phyloP scores from a whole-genome alignment of 1,284 basidiomycete species.

The Ustilago cynodontis region DNA sequence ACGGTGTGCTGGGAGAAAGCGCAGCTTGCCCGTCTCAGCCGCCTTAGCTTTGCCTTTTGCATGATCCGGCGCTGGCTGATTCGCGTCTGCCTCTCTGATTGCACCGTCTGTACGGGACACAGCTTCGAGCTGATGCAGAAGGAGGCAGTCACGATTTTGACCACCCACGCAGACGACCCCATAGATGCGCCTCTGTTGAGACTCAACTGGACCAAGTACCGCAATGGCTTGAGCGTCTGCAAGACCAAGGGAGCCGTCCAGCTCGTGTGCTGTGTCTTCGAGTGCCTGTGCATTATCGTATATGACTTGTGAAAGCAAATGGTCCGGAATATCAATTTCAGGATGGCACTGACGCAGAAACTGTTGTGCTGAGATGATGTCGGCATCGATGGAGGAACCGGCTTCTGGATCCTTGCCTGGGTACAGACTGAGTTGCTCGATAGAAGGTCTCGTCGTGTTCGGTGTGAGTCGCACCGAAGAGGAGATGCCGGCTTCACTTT shows the following conservation, averaged over 20 bases:
- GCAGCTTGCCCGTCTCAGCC: constrained; percentile 1
- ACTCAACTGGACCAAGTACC: constrained; percentile 28
- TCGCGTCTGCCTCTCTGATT: neutral
- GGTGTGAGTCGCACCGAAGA: constrained; percentile 17
- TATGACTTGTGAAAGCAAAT: constrained; percentile 25
- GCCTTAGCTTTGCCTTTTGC: constrained; percentile 24
- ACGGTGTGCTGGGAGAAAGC: constrained; percentile 22
- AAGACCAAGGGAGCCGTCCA: constrained; percentile 24
- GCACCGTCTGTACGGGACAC: neutral
- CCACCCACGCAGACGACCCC: constrained; percentile 31
- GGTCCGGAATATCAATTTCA: constrained; percentile 37
- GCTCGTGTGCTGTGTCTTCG: constrained; percentile 9
- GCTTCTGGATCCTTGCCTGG: constrained; percentile 6
- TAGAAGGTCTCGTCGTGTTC: constrained; percentile 5
- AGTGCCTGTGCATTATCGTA: constrained; percentile 27
- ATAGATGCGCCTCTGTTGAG: constrained; percentile 1
- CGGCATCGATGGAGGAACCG: constrained; percentile 37
- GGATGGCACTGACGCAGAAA: constrained; percentile 27
- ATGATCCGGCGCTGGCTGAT: neutral
- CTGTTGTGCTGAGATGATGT: constrained; percentile 33
- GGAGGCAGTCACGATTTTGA: constrained; percentile 25
- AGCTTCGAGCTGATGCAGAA: constrained; percentile 35
- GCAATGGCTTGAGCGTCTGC: constrained; percentile 39
- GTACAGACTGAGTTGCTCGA: constrained; percentile 18
- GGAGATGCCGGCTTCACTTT: neutral